Evolutionary conservation across 2,329 filamentous ascomycete species (phyloP).

Genomic region (Epichloe glyceriae): DNA sequence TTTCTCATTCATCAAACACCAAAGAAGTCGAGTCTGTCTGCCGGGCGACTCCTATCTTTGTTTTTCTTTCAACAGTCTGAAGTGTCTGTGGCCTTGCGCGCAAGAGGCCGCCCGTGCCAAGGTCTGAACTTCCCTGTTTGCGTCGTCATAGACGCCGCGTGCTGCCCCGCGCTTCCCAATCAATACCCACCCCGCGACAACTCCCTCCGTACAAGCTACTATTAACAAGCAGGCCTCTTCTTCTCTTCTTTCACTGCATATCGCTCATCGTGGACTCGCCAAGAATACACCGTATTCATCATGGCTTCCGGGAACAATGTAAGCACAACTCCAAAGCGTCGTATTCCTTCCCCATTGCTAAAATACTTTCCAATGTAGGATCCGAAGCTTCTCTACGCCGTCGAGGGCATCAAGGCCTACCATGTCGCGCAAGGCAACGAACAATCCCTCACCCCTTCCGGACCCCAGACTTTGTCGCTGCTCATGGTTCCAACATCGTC

Average conservation of each 20-base stretch:
- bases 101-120: background rate
- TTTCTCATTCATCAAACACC: too few species aligned
- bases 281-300: background rate
- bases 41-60: too few species aligned
- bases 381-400: slow-evolving; percentile 53
- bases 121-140: background rate
- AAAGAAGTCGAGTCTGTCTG: too few species aligned
- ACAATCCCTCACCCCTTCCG: slow-evolving; percentile 66
- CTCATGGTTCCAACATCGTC: slow-evolving; percentile 91
- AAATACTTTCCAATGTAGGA: slow-evolving; percentile 24
- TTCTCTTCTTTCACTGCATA: background rate
- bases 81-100: too few species aligned
- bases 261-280: background rate
- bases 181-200: background rate
- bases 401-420: slow-evolving; percentile 81
- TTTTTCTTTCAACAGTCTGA: too few species aligned
- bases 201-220: too few species aligned
- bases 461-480: slow-evolving; percentile 81
- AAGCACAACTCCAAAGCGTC: slow-evolving; percentile 3
- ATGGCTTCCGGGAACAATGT: slow-evolving; percentile 23
- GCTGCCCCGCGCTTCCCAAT: background rate
- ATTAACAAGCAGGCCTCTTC: too few species aligned
- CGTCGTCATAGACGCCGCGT: background rate
- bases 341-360: background rate
- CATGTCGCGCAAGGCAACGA: slow-evolving; percentile 84